These are phyloP conservation scores for Hygrophoropsis aurantiaca DNA, from an alignment of 768 basidiomycete species.

Conservation along the genomic window DNA sequence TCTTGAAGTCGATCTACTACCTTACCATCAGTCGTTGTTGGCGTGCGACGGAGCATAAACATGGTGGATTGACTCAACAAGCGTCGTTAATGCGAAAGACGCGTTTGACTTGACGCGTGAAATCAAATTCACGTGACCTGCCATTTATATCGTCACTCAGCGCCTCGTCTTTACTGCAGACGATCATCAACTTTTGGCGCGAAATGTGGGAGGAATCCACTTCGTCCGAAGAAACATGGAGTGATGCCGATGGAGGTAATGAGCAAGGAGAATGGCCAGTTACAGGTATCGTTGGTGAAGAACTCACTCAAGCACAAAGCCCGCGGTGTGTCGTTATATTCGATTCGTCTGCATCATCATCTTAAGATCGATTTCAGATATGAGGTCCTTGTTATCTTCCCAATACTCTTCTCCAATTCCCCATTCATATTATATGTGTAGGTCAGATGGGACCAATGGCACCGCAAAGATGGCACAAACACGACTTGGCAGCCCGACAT, in stretches of 20 bases:
- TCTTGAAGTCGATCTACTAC: constrained; percentile 67
- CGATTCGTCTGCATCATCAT: no score
- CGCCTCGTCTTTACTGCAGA: no score
- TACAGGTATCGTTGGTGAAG: constrained; percentile 28
- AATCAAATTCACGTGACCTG: constrained; percentile 23
- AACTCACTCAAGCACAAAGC: constrained; percentile 28
- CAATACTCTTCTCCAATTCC: neutral
- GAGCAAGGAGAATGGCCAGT: constrained; percentile 32
- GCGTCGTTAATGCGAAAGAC: no score
- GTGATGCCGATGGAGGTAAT: constrained; percentile 29
- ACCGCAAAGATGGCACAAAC: constrained; percentile 49
- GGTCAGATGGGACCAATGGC: constrained; percentile 56
- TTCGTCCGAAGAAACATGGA: constrained; percentile 30
- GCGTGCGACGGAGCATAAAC: constrained; percentile 67
- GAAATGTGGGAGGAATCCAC: constrained; percentile 28
- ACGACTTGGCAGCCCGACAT: constrained; percentile 48
- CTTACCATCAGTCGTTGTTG: constrained; percentile 70
- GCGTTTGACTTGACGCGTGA: constrained; percentile 12
- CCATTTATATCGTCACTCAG: neutral
- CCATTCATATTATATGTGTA: constrained; percentile 19
- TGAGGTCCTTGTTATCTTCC: constrained; percentile 21
- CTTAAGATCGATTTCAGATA: constrained; percentile 16
- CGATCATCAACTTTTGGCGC: neutral
- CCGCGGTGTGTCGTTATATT: constrained; percentile 10
- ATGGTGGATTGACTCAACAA: constrained; percentile 4